phyloP scores from a whole-genome alignment of 73 alveolate genomes.

The Paramecium pentaurelia region DNA sequence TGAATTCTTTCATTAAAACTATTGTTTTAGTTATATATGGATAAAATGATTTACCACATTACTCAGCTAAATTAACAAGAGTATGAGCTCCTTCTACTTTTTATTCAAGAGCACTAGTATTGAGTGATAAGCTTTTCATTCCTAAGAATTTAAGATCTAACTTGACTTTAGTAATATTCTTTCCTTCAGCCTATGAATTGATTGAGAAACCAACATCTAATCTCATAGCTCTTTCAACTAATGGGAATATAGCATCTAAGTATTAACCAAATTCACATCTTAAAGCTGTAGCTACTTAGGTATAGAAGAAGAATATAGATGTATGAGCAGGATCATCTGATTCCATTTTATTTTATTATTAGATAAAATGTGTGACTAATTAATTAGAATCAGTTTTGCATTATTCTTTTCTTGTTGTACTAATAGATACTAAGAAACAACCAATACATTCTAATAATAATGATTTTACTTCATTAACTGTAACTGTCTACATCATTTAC shows the following conservation, averaged over 20 bases:
- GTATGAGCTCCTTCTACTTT: conserved; percentile 62
- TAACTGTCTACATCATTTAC: neutral
- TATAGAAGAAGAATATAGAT: conserved; percentile 44
- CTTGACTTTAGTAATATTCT: conserved; percentile 47
- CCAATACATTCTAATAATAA: conserved; percentile 56
- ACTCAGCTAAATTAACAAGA: conserved; percentile 39
- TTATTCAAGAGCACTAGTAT: conserved; percentile 58
- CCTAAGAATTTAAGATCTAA: conserved; percentile 56
- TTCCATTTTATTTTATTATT: conserved; percentile 37
- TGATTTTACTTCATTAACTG: conserved; percentile 1
- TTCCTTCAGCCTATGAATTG: conserved; percentile 41
- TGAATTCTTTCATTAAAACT: neutral
- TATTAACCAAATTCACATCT: conserved; percentile 38
- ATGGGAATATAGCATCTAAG: conserved; percentile 5
- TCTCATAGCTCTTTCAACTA: conserved; percentile 43
- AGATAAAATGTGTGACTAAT: conserved; percentile 26
- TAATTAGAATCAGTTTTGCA: neutral
- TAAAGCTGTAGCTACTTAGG: conserved; percentile 47
- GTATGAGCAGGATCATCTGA: conserved; percentile 55
- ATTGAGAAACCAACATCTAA: conserved; percentile 50
- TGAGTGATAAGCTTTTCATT: conserved; percentile 20
- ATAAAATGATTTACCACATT: conserved; percentile 42
- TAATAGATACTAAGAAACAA: conserved; percentile 17
- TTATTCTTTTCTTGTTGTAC: conserved; percentile 31
- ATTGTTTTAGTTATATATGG: conserved; percentile 39